A percentile compares a stretch with the other conserved stretches of the same genome.
Conservation (phyloP, 2,329 filamentous ascomycete genomes). For the Calonectria leucothoes region DNA sequence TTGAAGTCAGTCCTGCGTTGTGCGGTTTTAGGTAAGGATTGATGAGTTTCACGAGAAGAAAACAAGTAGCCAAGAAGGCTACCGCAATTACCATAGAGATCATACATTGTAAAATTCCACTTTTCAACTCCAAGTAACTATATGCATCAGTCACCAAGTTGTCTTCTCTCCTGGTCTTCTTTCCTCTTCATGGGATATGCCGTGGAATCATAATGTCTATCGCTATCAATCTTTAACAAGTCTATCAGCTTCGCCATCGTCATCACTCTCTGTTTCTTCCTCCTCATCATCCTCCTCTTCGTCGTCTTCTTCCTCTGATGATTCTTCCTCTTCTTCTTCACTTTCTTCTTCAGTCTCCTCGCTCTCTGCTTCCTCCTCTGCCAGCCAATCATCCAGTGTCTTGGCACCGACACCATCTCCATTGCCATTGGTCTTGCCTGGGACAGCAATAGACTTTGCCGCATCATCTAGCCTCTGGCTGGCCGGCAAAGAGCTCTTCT, state of each 20-base stretch:
- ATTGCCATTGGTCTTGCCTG: conserved; percentile 61
- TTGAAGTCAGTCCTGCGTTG: background rate
- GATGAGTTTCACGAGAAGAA: background rate
- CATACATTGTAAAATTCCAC: conserved; percentile 1
- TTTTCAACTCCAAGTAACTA: background rate
- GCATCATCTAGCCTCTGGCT: conserved; percentile 73
- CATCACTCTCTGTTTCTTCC: conserved; percentile 61
- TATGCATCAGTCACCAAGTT: too few relatives aligned
- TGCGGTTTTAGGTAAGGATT: background rate
- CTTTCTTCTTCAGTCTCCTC: conserved; percentile 66
- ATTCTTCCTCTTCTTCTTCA: conserved; percentile 59
- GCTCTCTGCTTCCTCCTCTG: conserved; percentile 73
- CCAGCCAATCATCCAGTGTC: conserved; percentile 93
- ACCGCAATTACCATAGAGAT: background rate
- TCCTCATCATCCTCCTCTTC: conserved; percentile 63
- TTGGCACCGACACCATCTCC: conserved; percentile 71
- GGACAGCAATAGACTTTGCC: conserved; percentile 47
- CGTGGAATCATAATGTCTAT: conserved; percentile 31
- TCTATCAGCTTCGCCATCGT: conserved; percentile 57
- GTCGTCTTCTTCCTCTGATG: conserved; percentile 63
- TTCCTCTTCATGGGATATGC: background rate
- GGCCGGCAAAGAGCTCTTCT: conserved; percentile 62
- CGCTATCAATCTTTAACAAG: conserved; percentile 52
- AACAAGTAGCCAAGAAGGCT: background rate
- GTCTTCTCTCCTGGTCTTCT: background rate